A percentile compares a stretch with the other conserved stretches of the same genome.
phyloP scores from a whole-genome alignment of 164 flowering plant species.

The grape (Vitis vinifera) region DNA sequence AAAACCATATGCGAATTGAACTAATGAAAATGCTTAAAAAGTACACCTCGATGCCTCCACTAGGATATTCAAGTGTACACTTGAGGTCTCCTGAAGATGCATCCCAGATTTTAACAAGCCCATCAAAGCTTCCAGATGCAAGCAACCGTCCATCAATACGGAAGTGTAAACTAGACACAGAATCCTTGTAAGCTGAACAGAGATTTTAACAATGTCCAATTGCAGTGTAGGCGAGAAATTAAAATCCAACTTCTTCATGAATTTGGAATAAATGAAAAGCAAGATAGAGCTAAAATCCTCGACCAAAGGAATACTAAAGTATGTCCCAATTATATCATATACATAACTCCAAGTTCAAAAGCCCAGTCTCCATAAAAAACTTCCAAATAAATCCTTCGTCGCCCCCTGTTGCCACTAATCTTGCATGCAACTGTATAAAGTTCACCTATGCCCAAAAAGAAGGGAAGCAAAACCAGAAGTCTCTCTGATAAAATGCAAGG shows the following conservation, averaged over 20 bases:
- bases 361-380: conserved; percentile 75
- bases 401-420: conserved; percentile 87
- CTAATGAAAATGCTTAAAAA: not conserved
- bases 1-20: too few relatives aligned
- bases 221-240: not conserved
- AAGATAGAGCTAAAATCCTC: not conserved
- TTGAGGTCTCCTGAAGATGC: conserved; percentile 49
- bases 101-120: conserved; percentile 75
- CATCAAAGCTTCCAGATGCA: conserved; percentile 89
- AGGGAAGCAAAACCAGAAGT: not conserved
- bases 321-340: not conserved
- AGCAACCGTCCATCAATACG: conserved; percentile 82
- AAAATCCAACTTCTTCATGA: too few relatives aligned
- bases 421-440: conserved; percentile 77
- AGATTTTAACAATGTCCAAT: not conserved
- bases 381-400: conserved; percentile 90
- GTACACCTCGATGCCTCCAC: conserved; percentile 79
- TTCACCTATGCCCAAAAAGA: conserved; percentile 49
- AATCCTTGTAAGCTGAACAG: conserved; percentile 73
- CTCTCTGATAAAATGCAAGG: not conserved
- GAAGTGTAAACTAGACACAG: conserved; percentile 70
- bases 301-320: not conserved
- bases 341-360: conserved; percentile 66
- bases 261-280: not conserved
- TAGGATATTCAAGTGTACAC: conserved; percentile 77